phyloP scores from a whole-genome alignment of 1,284 basidiomycete genomes.

The Ustilago tritici region DNA sequence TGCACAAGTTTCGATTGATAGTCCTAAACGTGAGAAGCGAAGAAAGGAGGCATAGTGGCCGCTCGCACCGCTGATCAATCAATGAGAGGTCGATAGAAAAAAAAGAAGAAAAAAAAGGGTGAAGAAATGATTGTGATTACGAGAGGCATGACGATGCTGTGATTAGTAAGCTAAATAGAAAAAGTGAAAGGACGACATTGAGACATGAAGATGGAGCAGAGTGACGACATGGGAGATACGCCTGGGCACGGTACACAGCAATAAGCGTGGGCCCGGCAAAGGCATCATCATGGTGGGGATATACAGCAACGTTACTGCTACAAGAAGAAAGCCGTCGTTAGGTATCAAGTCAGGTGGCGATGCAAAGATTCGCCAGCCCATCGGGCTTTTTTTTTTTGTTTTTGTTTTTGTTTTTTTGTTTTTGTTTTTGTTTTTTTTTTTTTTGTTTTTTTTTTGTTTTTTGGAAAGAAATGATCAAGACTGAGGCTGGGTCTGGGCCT shows the following conservation, averaged over 20 bases:
- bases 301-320: slow-evolving; percentile 8
- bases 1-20: background rate
- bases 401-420: background rate
- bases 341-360: background rate
- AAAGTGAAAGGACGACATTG: background rate
- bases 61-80: background rate
- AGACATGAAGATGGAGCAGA: slow-evolving; percentile 5
- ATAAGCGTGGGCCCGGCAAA: background rate
- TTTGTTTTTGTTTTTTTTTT: background rate
- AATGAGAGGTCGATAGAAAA: no score
- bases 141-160: background rate
- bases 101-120: background rate
- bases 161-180: background rate
- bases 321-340: slow-evolving; percentile 1
- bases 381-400: no score
- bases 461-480: background rate
- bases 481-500: slow-evolving; percentile 14
- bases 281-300: background rate
- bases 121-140: slow-evolving; percentile 3
- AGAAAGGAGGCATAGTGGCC: slow-evolving; percentile 25
- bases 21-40: slow-evolving; percentile 31
- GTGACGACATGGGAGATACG: background rate
- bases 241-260: slow-evolving; percentile 1
- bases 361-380: no score
- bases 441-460: background rate